These are phyloP conservation scores for Trametopsis cervina DNA, from an alignment of 768 basidiomycete species.

Conservation along the genomic window DNA sequence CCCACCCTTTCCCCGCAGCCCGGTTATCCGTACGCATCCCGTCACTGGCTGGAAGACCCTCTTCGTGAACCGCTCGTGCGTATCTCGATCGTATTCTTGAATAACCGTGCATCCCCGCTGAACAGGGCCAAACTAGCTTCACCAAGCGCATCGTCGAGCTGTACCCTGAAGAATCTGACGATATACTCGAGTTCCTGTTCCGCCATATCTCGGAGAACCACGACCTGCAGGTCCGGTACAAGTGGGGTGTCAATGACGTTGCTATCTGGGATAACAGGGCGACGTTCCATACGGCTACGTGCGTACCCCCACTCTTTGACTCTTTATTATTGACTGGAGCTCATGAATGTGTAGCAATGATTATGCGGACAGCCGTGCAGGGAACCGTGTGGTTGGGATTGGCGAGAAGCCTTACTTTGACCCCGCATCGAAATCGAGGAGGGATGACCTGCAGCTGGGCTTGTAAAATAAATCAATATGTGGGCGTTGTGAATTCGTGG, in stretches of 20 bases:
- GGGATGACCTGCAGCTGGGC: constrained; percentile 25
- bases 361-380: constrained; percentile 31
- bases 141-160: constrained; percentile 50
- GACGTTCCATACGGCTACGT: constrained; percentile 37
- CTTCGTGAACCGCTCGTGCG: constrained; percentile 40
- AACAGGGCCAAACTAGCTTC: constrained; percentile 34
- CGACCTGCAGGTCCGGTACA: constrained; percentile 47
- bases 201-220: constrained; percentile 51
- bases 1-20: constrained; percentile 26
- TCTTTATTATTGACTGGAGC: background rate
- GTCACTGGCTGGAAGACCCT: constrained; percentile 54
- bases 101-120: background rate
- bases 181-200: constrained; percentile 41
- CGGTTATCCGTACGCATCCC: constrained; percentile 50
- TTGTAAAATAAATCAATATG: background rate
- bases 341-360: constrained; percentile 18
- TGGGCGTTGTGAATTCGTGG: background rate
- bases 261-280: constrained; percentile 60
- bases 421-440: constrained; percentile 29
- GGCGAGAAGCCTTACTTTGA: constrained; percentile 50
- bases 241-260: constrained; percentile 44
- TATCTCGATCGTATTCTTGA: background rate
- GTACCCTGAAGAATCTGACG: constrained; percentile 44
- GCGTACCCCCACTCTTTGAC: background rate
- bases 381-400: constrained; percentile 46